phyloP scores from a whole-genome alignment of 257 asterid genomes.

The Dorcoceras hygrometricum region DNA sequence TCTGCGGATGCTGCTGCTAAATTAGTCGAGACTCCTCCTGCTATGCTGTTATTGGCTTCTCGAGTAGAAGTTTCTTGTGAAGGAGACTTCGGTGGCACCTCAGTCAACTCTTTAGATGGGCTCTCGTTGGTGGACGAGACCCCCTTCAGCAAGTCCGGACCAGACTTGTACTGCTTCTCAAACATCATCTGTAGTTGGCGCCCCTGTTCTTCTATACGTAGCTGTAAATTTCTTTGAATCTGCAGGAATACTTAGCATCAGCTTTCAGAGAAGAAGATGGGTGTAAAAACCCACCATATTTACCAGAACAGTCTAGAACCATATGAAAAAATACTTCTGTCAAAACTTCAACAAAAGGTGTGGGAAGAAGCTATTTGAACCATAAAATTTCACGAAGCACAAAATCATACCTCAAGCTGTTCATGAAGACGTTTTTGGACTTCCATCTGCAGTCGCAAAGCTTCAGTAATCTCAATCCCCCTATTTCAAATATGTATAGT shows the following conservation, averaged over 20 bases:
- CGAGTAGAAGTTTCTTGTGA: neutral
- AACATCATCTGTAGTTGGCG: conserved; percentile 77
- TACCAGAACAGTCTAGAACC: neutral
- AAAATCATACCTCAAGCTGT: conserved; percentile 77
- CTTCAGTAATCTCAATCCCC: conserved; percentile 91
- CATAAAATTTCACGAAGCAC: conserved; percentile 11
- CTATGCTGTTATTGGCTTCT: conserved; percentile 29
- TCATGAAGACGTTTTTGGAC: conserved; percentile 93
- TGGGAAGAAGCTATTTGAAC: neutral
- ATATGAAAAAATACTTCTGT: neutral
- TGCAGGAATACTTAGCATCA: conserved; percentile 29
- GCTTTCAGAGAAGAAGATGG: neutral
- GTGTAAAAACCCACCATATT: neutral
- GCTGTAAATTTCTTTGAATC: conserved; percentile 93
- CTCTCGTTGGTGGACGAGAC: conserved; percentile 43
- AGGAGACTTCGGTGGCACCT: no score
- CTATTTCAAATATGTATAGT: conserved; percentile 29
- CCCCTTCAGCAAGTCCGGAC: conserved; percentile 47
- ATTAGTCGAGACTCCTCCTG: conserved; percentile 14
- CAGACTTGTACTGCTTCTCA: conserved; percentile 79
- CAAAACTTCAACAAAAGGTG: no score
- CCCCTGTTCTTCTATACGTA: conserved; percentile 91
- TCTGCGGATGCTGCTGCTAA: conserved; percentile 24
- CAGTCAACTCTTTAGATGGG: no score
- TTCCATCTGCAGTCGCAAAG: conserved; percentile 84